Base-by-base conservation (phyloP, 768 basidiomycete species). In the Leucosporidium scottii region DNA sequence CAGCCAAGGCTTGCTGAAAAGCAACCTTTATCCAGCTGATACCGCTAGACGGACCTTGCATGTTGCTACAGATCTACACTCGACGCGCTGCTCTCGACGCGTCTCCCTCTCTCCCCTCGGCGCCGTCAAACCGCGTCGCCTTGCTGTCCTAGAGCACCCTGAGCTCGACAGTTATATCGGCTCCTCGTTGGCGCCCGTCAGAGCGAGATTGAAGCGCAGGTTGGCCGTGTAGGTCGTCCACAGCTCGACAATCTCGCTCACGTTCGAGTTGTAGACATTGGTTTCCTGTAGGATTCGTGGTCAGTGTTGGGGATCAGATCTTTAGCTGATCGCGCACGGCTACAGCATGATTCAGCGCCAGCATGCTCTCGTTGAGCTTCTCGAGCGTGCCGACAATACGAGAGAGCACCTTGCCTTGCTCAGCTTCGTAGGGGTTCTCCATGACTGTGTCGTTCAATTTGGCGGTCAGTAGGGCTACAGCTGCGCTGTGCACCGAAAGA, bases 281-380 rank as follows among this genome's bases (percentile, higher is more conserved):
- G 70, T 65, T 61, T 72, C 57, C 74, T 75, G 65, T 53, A 1
- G 18, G 36, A 20, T 0, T n/a, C 48, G 5, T 34, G 27, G 21
- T 39, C 48, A 25, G n/a, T 31, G 54, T 55, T 8, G 17, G 8
- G n/a, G n/a, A n/a, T n/a, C n/a, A n/a, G n/a, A n/a, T n/a, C 47
- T 50, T 6, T n/a, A 27, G 18, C n/a, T 20, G 47, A 25, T 1
- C 13, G 65, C 72, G 31, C 18, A 75, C 74, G 27, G 61, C 70
- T 27, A 75, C 54, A 4, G 68, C 34, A 23, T 57, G 51, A 39
- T 73, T 75, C 20, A 70, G 62, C 34, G 68, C 72, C 31, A 73
- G 54, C 64, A 75, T 68, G 59, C 64, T 69, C 71, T 75, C 74
- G 56, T 75, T 75, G 21, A 75, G 68, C 67, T 73, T 75, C 34